phyloP scores from a whole-genome alignment of 1,139 yeast species.

The Debaryomyces subglobosus region DNA sequence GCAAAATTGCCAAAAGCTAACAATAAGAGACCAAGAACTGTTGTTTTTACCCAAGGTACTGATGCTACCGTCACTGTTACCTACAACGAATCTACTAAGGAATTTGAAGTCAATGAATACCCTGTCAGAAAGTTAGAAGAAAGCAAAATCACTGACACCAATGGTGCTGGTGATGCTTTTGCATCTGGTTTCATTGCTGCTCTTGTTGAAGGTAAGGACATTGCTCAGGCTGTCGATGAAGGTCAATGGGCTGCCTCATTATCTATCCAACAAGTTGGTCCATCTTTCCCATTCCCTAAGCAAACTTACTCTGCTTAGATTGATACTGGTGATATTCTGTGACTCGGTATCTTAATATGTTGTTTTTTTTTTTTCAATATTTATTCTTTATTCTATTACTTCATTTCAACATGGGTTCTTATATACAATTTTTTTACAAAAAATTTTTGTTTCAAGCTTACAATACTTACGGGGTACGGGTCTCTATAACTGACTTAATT shows the following conservation, averaged over 20 bases:
- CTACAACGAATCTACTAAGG: constrained; percentile 49
- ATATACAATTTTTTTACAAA: constrained; percentile 4
- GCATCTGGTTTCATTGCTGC: constrained; percentile 98
- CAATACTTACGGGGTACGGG: constrained; percentile 8
- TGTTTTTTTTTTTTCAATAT: constrained; percentile 1
- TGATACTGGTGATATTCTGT: constrained; percentile 2
- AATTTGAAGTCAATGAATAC: constrained; percentile 52
- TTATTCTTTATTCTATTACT: constrained; percentile 5
- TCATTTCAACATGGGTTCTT: constrained; percentile 20
- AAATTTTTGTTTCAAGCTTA: constrained; percentile 6
- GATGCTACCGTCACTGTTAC: constrained; percentile 83
- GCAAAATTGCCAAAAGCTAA: constrained; percentile 81
- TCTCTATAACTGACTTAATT: constrained; percentile 3
- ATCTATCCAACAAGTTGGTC: constrained; percentile 92
- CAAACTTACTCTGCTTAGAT: constrained; percentile 50
- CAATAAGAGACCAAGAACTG: constrained; percentile 73
- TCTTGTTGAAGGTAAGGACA: constrained; percentile 70
- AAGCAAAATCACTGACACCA: constrained; percentile 80
- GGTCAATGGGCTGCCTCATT: constrained; percentile 98
- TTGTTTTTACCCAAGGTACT: constrained; percentile 89
- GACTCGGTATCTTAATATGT: constrained; percentile 4
- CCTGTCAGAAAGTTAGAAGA: constrained; percentile 73
- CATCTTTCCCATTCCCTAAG: constrained; percentile 88
- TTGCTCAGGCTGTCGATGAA: constrained; percentile 68
- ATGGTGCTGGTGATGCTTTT: constrained; percentile 99